Conservation (phyloP, 2,329 filamentous ascomycete species). For the Alternaria incomplexa region DNA sequence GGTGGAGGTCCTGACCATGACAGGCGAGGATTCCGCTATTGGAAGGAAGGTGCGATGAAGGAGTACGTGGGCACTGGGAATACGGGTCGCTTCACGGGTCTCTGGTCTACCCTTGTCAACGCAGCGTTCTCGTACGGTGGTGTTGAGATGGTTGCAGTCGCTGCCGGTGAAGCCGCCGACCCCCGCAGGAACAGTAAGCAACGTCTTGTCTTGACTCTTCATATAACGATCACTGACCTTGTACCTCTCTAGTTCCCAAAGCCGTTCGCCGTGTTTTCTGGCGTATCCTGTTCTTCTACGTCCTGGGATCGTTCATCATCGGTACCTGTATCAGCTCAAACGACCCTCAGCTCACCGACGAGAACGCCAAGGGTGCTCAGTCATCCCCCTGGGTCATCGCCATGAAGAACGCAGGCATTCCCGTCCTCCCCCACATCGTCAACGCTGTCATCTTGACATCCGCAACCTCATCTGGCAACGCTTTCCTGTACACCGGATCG, state of each 20-base stretch:
- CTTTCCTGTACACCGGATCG: slow-evolving; percentile 64
- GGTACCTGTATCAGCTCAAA: slow-evolving; percentile 66
- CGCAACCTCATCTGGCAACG: slow-evolving; percentile 73
- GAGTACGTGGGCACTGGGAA: slow-evolving; percentile 58
- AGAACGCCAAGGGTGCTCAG: slow-evolving; percentile 44
- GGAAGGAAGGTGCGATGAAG: slow-evolving; percentile 65
- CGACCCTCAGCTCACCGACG: slow-evolving; percentile 58
- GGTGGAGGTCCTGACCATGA: slow-evolving; percentile 45
- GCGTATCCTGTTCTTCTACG: slow-evolving; percentile 64
- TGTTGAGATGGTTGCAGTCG: slow-evolving; percentile 48
- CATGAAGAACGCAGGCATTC: slow-evolving; percentile 69
- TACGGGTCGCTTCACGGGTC: slow-evolving; percentile 69
- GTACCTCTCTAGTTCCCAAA: slow-evolving; percentile 52
- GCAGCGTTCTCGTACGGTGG: slow-evolving; percentile 53
- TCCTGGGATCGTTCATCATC: slow-evolving; percentile 58
- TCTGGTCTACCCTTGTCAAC: slow-evolving; percentile 62
- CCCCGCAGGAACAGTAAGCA: slow-evolving; percentile 42
- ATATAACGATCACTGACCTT: background rate
- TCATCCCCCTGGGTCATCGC: slow-evolving; percentile 65
- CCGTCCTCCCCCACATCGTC: slow-evolving; percentile 72
- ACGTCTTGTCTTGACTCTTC: slow-evolving; percentile 44
- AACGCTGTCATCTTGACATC: slow-evolving; percentile 79
- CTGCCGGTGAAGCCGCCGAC: slow-evolving; percentile 45
- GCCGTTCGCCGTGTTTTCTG: slow-evolving; percentile 62
- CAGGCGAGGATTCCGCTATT: slow-evolving; percentile 68